These are phyloP conservation scores for Quercus lobata DNA, from an alignment of 331 rosid species.

Conservation along the genomic window DNA sequence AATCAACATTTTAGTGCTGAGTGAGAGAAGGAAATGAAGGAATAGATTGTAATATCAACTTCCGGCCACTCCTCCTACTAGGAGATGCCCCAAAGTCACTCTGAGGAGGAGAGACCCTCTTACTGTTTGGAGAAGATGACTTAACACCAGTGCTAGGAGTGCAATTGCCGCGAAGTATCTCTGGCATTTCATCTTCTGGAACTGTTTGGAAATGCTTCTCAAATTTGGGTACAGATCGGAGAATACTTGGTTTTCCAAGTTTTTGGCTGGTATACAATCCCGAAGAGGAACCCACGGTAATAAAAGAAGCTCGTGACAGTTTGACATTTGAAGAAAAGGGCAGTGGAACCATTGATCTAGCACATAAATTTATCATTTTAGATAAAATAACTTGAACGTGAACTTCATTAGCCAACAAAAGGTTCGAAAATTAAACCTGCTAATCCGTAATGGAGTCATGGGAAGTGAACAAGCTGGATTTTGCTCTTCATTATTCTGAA, in stretches of 20 bases:
- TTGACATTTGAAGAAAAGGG: constrained; percentile 70
- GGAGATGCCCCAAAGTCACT: constrained; percentile 58
- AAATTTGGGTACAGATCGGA: constrained; percentile 36
- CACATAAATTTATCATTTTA: constrained; percentile 1
- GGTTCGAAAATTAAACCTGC: constrained; percentile 49
- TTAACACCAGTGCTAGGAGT: constrained; percentile 55
- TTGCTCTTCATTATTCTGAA: constrained; percentile 52
- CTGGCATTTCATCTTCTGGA: constrained; percentile 60
- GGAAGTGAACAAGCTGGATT: constrained; percentile 43
- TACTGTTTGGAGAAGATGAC: constrained; percentile 79
- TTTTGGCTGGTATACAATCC: constrained; percentile 46
- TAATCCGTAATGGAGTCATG: constrained; percentile 52
- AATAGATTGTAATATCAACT: constrained; percentile 69
- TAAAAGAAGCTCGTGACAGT: constrained; percentile 58
- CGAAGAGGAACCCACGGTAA: constrained; percentile 54
- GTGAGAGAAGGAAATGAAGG: constrained; percentile 89
- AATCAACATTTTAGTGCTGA: constrained; percentile 41
- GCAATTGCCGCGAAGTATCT: constrained; percentile 40
- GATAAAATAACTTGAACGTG: constrained; percentile 10
- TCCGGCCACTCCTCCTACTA: constrained; percentile 69
- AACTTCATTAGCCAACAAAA: constrained; percentile 15
- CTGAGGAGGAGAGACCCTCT: constrained; percentile 77
- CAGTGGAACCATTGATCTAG: constrained; percentile 48
- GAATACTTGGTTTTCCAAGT: constrained; percentile 47
- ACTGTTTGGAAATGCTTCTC: constrained; percentile 41